These are phyloP conservation scores for Entomortierella beljakovae DNA, from an alignment of 192 early-diverging fungal genomes.

Conservation along the genomic window DNA sequence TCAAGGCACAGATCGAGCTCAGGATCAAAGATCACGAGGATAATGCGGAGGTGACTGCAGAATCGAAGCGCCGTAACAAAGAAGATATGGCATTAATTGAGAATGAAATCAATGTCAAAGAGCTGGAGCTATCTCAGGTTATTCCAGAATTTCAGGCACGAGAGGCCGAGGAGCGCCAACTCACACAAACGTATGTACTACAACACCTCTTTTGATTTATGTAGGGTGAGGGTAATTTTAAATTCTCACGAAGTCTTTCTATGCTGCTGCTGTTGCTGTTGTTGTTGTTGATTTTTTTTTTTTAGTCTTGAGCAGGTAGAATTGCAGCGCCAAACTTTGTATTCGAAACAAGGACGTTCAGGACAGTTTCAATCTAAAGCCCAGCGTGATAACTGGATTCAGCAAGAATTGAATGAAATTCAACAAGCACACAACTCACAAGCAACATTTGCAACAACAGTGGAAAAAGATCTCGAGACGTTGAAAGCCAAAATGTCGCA, in stretches of 20 bases:
- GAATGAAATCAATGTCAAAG: slow-evolving; percentile 68
- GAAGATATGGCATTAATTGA: slow-evolving; percentile 59
- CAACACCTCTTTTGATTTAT: neutral
- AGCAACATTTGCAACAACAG: slow-evolving; percentile 62
- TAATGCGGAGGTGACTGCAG: slow-evolving; percentile 34
- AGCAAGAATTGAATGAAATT: slow-evolving; percentile 76
- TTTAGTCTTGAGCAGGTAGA: slow-evolving; percentile 72
- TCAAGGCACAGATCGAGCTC: slow-evolving; percentile 82
- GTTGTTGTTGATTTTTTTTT: neutral
- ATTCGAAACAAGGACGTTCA: slow-evolving; percentile 89
- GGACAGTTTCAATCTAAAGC: slow-evolving; percentile 76
- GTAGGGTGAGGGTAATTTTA: neutral
- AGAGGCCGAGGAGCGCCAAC: slow-evolving; percentile 63
- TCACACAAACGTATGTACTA: slow-evolving; percentile 72
- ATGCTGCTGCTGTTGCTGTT: too few species aligned
- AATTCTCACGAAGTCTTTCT: too few species aligned
- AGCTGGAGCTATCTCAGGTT: slow-evolving; percentile 72
- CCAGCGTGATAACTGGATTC: slow-evolving; percentile 86
- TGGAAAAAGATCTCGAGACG: slow-evolving; percentile 47
- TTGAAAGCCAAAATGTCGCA: slow-evolving; percentile 38
- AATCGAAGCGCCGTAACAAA: slow-evolving; percentile 32
- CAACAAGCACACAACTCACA: slow-evolving; percentile 62
- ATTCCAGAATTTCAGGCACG: slow-evolving; percentile 74
- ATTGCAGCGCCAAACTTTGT: slow-evolving; percentile 78
- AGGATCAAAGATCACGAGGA: slow-evolving; percentile 87